Base-by-base conservation (phyloP, 2,329 filamentous ascomycete species). In the Neopestalotiopsis sp. region DNA sequence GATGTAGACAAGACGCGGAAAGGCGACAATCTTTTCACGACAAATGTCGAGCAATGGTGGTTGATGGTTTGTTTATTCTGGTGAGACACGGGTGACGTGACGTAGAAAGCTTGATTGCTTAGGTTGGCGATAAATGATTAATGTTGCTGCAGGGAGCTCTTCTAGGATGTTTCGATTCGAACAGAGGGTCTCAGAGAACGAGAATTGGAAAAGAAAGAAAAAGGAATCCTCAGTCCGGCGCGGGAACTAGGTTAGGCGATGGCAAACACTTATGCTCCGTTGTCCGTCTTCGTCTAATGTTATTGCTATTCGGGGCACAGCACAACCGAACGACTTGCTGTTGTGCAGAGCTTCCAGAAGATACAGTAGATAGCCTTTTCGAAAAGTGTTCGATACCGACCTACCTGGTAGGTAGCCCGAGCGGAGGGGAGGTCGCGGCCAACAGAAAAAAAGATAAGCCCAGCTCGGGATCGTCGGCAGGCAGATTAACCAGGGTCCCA, bases 401-500 rank as follows among this genome's bases (percentile, higher is more conserved):
- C 34, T 38, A 38, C 34, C 34, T 38, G 24, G 24, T 28, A 28
- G 24, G 34, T 38, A 38, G 34, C 34, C 24, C 10, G 34, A 52
- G 45, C 7, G 59, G 59, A 62, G 59, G 59, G 59, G 59, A 62
- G 59, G n/a, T 62, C 13, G 45, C 20, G 17, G 45, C 45, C 45
- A 40, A 62, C 59, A 40, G 13, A 14, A 24, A 59, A 62, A 62
- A 62, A 64, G 61, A 64, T 64, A 64, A 64, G 61, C 17, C 12
- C 61, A 66, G 63, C 63, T 66, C 63, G 63, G 63, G 42, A 66
- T 56, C 45, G 30, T 66, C 63, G 63, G 63, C 34, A 49, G 34
- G 63, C 45, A 24, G 63, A 66, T 57, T 66, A 32, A 38, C 63
- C 38, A 38, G 63, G 63, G 63, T 40, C 42, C 40, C 30, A 24